Conservation (phyloP, 2,329 filamentous ascomycete genomes). For the Albifimbria verrucaria region DNA sequence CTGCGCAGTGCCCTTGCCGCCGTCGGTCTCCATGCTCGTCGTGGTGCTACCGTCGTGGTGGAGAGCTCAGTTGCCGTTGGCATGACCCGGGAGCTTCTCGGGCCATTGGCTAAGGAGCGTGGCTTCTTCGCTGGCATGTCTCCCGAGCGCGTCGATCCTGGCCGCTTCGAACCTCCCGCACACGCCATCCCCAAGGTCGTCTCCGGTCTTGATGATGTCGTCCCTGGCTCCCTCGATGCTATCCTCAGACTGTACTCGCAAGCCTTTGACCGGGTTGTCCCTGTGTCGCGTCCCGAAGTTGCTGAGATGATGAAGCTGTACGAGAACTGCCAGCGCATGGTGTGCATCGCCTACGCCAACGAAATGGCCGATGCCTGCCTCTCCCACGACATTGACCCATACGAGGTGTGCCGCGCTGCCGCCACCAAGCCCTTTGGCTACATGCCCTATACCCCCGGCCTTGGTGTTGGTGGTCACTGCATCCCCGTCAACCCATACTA, state of each 20-base stretch:
- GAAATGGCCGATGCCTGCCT: conserved; percentile 54
- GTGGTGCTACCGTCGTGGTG: conserved; percentile 45
- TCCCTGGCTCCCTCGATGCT: conserved; percentile 39
- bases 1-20: conserved; percentile 39
- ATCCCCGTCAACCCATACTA: conserved; percentile 56
- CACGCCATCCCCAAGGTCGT: conserved; percentile 50
- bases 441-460: conserved; percentile 41
- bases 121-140: conserved; percentile 48
- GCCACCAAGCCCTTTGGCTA: conserved; percentile 52
- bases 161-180: conserved; percentile 36
- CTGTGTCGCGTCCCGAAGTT: conserved; percentile 49
- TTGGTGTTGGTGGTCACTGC: conserved; percentile 54
- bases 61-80: conserved; percentile 54
- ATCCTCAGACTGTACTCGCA: conserved; percentile 42
- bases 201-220: conserved; percentile 46
- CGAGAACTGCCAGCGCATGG: conserved; percentile 56
- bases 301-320: conserved; percentile 58
- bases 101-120: conserved; percentile 36
- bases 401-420: conserved; percentile 47
- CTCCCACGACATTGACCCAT: conserved; percentile 42
- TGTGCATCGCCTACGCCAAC: conserved; percentile 52
- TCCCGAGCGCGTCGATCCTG: conserved; percentile 51
- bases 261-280: conserved; percentile 45
- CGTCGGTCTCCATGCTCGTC: conserved; percentile 37
- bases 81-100: conserved; percentile 49